These are phyloP conservation scores for Thelonectria rubi DNA, from an alignment of 2,329 filamentous ascomycete species.

Conservation along the genomic window DNA sequence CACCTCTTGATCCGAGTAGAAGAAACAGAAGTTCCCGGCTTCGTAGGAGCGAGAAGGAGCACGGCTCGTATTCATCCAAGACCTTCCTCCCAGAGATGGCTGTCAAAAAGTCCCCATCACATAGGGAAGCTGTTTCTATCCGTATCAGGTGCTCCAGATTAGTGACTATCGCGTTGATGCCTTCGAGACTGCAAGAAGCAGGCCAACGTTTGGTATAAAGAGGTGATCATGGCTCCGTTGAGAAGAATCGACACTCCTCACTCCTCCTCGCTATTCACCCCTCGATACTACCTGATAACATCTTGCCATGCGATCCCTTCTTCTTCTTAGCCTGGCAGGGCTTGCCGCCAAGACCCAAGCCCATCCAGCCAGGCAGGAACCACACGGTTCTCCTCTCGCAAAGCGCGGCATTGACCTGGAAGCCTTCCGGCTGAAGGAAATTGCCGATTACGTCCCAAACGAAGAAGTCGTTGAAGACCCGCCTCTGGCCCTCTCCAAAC, in stretches of 20 bases:
- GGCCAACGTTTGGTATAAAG: neutral
- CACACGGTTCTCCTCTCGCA: slow-evolving; percentile 35
- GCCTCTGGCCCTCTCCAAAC: slow-evolving; percentile 38
- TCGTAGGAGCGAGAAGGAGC: neutral
- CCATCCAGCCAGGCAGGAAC: slow-evolving; percentile 44
- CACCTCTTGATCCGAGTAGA: slow-evolving; percentile 2
- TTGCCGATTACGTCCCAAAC: slow-evolving; percentile 43
- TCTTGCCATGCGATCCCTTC: slow-evolving; percentile 45
- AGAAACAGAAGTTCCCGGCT: slow-evolving; percentile 20
- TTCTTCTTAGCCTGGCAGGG: slow-evolving; percentile 46
- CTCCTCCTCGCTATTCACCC: neutral
- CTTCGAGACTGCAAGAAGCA: neutral
- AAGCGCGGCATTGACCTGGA: slow-evolving; percentile 47
- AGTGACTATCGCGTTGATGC: neutral
- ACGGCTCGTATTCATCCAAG: slow-evolving; percentile 5
- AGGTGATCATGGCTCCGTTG: neutral
- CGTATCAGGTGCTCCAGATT: neutral
- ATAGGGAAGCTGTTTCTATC: slow-evolving; percentile 16
- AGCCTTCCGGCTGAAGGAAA: slow-evolving; percentile 45
- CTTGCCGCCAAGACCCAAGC: slow-evolving; percentile 38
- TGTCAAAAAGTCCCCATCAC: slow-evolving; percentile 8
- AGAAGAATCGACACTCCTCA: neutral
- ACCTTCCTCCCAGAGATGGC: slow-evolving; percentile 4
- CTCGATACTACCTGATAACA: neutral
- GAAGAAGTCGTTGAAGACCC: slow-evolving; percentile 32